Conservation (phyloP, 192 early-diverging fungal genomes). For the Phycomyces nitens region DNA sequence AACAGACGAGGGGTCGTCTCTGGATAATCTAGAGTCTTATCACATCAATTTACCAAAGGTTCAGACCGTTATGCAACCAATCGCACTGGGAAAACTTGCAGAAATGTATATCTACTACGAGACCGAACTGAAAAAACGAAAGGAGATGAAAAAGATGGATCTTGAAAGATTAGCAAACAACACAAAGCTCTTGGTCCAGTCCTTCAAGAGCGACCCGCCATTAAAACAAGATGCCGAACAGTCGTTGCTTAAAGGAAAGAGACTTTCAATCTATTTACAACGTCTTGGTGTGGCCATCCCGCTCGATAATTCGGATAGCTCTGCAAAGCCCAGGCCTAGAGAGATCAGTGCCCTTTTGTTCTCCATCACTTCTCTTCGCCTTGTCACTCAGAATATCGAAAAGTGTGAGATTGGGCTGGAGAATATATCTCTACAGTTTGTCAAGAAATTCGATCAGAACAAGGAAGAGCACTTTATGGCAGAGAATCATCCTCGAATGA, state of each 20-base stretch:
- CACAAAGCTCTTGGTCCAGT: slow-evolving; percentile 61
- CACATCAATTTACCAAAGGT: slow-evolving; percentile 56
- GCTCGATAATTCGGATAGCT: slow-evolving; percentile 25
- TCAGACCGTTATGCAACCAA: slow-evolving; percentile 72
- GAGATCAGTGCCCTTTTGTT: slow-evolving; percentile 59
- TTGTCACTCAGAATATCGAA: slow-evolving; percentile 58
- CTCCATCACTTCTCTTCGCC: slow-evolving; percentile 52
- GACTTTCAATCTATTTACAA: slow-evolving; percentile 46
- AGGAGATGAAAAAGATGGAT: slow-evolving; percentile 51
- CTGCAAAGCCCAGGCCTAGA: slow-evolving; percentile 2
- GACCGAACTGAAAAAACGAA: slow-evolving; percentile 59
- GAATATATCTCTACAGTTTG: slow-evolving; percentile 67
- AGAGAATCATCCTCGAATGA: slow-evolving; percentile 48
- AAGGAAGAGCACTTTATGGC: slow-evolving; percentile 58
- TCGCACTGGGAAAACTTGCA: slow-evolving; percentile 57
- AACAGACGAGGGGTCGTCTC: neutral
- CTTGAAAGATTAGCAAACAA: slow-evolving; percentile 59
- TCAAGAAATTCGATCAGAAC: slow-evolving; percentile 56
- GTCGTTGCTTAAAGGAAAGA: slow-evolving; percentile 53
- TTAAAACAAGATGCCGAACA: slow-evolving; percentile 47
- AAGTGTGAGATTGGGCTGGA: slow-evolving; percentile 50
- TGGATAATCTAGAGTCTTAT: slow-evolving; percentile 43
- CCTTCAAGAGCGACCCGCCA: slow-evolving; percentile 40
- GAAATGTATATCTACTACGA: slow-evolving; percentile 67
- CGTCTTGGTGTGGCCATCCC: slow-evolving; percentile 65